Base-by-base conservation (phyloP, 495 filamentous ascomycete species). In the Lasiosphaeria miniovina region DNA sequence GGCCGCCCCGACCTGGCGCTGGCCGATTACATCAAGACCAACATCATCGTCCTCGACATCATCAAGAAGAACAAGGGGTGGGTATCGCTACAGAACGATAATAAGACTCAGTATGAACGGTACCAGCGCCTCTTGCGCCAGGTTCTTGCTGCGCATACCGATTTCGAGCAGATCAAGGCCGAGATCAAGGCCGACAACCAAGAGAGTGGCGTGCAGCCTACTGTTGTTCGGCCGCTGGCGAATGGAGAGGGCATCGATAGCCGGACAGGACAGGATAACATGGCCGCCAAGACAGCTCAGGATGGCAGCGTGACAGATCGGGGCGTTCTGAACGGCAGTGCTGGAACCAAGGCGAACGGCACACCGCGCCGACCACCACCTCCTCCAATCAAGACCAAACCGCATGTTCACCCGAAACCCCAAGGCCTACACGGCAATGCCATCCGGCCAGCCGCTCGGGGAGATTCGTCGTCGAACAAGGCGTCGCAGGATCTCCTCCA, bases 11-110 rank as follows among this genome's bases (percentile, higher is more conserved):
- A 82, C 55, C 41, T 80, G 24, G 82, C 80, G 7, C 66, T 83
- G 7, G 74, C 77, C 33, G 90, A 96, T 50, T 98, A 90, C 71
- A 80, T 97, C 53, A 83, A 86, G 45, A 88, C 93, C 32, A 90
- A 81, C 49, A 86, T 90, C 50, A 86, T 98, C 59, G 79, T 88
- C 38, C 78, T 89, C 31, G 82, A 93, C 43, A 76, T 87, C 35
- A 74, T 72, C n/a, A 78, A 76, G 61, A 78, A 75, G 61, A 79
- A 78, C 51, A 80, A 70, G 52, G 69, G 61, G 31, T 72, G 65
- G 68, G 57, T 58, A 36, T 57, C 62, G 45, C 49, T 74, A 31
- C 65, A 65, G 49, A 24, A 48, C 9, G 66, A 68, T 50, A 59
- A 62, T 41, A 62, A 52, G 60, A 15, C 49, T 7, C 60, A 62